Base-by-base conservation (phyloP, 768 basidiomycete species). In the Rhodotorula graminis region DNA sequence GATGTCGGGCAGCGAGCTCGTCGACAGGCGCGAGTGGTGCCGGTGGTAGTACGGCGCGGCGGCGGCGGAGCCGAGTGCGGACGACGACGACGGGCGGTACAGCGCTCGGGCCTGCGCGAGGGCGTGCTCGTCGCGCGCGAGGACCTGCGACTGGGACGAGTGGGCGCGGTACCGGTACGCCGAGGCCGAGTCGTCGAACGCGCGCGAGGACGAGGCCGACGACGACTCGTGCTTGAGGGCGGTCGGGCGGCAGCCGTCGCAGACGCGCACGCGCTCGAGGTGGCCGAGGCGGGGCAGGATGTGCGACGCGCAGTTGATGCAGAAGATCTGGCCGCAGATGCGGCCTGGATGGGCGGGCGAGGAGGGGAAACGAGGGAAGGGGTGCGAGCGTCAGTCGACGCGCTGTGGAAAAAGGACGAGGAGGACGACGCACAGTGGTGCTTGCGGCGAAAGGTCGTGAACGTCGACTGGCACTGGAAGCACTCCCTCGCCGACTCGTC, bases 301-400 rank as follows among this genome's bases (percentile, higher is more conserved):
- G 78, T 96, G 95, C 44, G 93, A 94, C 5, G 96, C 93, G 81
- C 96, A 99, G 16, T 93, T 87, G 46, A 92, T 92, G 81, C 96
- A 99, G 80, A 97, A 99, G 80, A 99, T 94, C 81, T 96, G 94
- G 46, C 94, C 94, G 90, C 72, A 55, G 60, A 71, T 65, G 0
- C 78, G 77, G 50, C 78, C 74, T 77, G 56, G 3, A 12, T 18
- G 10, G 33, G 10, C 33, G 44, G 37, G 37, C 9, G 9, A 37
- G 37, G 9, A 37, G 37, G 37, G 9, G 37, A 9, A 37, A 37
- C 4, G 9, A 9, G 37, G 9, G 37, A 9, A 16, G 29, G 18
- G n/a, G 15, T 16, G 23, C 12, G 18, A 12, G 4, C 40, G 44
- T 15, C n/a, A 16, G 33, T 1, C 11, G 2, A 25, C 7, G 55